Evolutionary conservation across 257 asterid genomes (phyloP).

Genomic region (Nicotiana obtusifolia): DNA sequence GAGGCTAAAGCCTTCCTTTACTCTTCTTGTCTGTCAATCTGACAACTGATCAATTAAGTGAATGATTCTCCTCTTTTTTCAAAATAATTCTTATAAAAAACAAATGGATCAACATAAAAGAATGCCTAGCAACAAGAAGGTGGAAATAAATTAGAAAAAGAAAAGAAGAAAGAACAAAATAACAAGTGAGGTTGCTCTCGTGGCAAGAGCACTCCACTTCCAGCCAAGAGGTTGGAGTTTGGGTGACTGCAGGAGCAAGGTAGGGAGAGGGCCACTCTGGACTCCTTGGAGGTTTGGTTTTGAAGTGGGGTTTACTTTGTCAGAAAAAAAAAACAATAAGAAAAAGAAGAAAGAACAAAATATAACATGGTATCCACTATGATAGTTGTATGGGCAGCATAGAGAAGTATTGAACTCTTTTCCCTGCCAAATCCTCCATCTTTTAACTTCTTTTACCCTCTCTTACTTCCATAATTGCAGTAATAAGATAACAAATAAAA

Average conservation of each 20-base stretch:
- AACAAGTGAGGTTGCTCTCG: neutral
- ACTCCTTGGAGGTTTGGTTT: neutral
- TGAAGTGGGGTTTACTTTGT: neutral
- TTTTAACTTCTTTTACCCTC: neutral
- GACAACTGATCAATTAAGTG: neutral
- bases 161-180: neutral
- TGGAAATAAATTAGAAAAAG: neutral
- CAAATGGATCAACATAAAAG: neutral
- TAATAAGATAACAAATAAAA: neutral
- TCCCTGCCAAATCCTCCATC: neutral
- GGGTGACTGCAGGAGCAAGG: neutral
- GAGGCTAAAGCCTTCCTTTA: neutral
- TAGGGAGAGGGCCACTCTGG: neutral
- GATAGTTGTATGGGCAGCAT: neutral
- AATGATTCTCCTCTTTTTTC: neutral
- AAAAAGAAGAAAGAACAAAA: neutral
- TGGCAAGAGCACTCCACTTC: conserved; percentile 1
- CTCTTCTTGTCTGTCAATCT: neutral
- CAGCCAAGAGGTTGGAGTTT: neutral
- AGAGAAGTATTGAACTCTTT: neutral
- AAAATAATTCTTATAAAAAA: neutral
- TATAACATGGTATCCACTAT: neutral
- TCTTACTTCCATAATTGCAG: neutral
- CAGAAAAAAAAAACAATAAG: neutral
- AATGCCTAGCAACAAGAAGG: neutral